These are phyloP conservation scores for Diaporthe destruens DNA, from an alignment of 2,329 filamentous ascomycete species.

Conservation along the genomic window DNA sequence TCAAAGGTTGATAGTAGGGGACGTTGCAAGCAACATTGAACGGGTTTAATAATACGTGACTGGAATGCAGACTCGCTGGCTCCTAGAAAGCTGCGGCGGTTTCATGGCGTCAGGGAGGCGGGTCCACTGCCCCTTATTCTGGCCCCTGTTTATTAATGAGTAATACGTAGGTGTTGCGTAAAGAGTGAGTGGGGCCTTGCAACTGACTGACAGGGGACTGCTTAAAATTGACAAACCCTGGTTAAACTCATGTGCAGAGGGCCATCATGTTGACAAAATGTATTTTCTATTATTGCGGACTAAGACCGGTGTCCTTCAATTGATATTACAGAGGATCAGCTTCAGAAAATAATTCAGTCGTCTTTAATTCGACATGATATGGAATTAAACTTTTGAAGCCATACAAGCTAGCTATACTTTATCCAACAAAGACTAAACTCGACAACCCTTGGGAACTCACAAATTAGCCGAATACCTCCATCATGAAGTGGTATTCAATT, in stretches of 20 bases:
- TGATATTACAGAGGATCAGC: background rate
- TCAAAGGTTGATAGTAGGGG: background rate
- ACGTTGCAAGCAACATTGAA: background rate
- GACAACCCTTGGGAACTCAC: background rate
- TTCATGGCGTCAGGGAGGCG: background rate
- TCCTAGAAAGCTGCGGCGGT: background rate
- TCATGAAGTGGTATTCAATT: constrained; percentile 52
- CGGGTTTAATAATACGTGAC: background rate
- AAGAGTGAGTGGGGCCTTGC: background rate
- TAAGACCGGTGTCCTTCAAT: background rate
- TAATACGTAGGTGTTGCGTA: background rate
- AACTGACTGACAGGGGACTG: background rate
- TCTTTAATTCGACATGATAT: constrained; percentile 11
- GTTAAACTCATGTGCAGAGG: background rate
- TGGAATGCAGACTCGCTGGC: background rate
- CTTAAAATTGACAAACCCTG: background rate
- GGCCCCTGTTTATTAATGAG: constrained; percentile 6
- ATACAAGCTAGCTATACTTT: background rate
- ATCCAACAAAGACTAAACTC: background rate
- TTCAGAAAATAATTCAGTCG: background rate
- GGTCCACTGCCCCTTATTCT: constrained; percentile 22
- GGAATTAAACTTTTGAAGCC: background rate
- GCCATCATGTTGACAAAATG: too few species aligned
- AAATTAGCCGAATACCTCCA: background rate
- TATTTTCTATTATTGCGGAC: constrained; percentile 47